A percentile compares a stretch with the other conserved stretches of the same genome.
These are phyloP conservation scores for Scopulariopsis brevicaulis DNA, from an alignment of 2,329 filamentous ascomycete species.

Conservation along the genomic window DNA sequence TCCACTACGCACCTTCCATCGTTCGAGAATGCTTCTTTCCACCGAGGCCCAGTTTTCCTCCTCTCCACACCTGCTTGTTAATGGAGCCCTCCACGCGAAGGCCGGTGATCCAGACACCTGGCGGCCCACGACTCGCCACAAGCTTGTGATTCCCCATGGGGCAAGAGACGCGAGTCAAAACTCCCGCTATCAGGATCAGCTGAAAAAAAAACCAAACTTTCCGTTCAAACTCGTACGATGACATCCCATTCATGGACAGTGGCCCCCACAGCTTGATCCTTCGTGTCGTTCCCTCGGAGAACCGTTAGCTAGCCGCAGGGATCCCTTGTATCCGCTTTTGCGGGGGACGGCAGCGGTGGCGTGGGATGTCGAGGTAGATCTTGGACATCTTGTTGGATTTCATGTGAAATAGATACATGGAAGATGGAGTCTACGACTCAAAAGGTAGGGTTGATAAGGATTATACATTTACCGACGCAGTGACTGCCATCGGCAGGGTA, in stretches of 20 bases:
- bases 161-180: neutral
- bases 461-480: neutral
- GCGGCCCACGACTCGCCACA: too few species aligned
- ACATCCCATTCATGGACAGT: neutral
- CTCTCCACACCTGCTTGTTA: too few species aligned
- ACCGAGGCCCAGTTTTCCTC: too few species aligned
- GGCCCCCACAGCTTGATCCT: neutral
- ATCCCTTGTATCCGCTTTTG: neutral
- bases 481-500: slow-evolving; percentile 2
- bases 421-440: neutral
- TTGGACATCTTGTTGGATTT: neutral
- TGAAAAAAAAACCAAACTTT: neutral
- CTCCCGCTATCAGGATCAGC: neutral
- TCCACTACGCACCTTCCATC: too few species aligned
- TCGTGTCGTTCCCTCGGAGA: neutral
- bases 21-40: too few species aligned
- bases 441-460: neutral
- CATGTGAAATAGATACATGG: neutral
- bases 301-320: neutral
- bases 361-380: neutral
- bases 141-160: too few species aligned
- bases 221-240: neutral
- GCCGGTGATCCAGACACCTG: too few species aligned
- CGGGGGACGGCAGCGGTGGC: neutral
- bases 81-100: too few species aligned